Base-by-base conservation (phyloP, 73 alveolate genomes). In the Uronychia binucleata region DNA sequence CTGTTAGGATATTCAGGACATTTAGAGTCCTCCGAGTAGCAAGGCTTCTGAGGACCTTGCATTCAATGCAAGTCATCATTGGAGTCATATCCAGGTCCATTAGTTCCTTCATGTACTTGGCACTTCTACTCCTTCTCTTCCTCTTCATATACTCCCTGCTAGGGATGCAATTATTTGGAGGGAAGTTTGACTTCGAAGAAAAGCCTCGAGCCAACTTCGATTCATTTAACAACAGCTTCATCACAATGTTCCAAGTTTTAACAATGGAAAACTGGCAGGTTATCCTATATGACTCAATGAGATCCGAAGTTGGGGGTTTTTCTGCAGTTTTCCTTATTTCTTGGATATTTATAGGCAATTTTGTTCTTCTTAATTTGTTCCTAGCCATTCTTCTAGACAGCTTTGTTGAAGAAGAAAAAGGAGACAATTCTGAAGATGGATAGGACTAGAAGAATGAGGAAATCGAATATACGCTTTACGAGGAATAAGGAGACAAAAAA, bases 151-250 rank as follows among this genome's bases (percentile, higher is more conserved):
- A 90, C 79, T 96, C 97, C 59, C 84, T 98, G 59, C 79, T 97
- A 74, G 99, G 99, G 57, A 97, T 98, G 99, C 94, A 97, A 82
- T 76, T 97, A 31, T 96, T 91, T 83, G 98, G 98, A 84, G 99
- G 99, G n/a, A 86, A 96, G 59, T 87, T 91, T 31, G 67, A 86
- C 14, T 79, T 83, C 31, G 85, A 35, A 33, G 88, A 82, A 31
- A 81, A 77, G 30, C 92, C 93, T 30, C 67, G 98, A 87, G 59
- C 82, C 30, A 97, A 95, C 83, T 98, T 91, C 86, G 98, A 98
- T 85, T 77, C 96, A 76, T 98, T 98, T 88, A 82, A 92, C 83
- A 88, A 82, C 13, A 96, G 98, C n/a, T 96, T 98, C 90, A 76
- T 95, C 75, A 89, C 98, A 19, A 96, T 96, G 26, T 98, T 97